Conservation (phyloP, 2,329 filamentous ascomycete genomes). For the Pseudonectria foliicola region DNA sequence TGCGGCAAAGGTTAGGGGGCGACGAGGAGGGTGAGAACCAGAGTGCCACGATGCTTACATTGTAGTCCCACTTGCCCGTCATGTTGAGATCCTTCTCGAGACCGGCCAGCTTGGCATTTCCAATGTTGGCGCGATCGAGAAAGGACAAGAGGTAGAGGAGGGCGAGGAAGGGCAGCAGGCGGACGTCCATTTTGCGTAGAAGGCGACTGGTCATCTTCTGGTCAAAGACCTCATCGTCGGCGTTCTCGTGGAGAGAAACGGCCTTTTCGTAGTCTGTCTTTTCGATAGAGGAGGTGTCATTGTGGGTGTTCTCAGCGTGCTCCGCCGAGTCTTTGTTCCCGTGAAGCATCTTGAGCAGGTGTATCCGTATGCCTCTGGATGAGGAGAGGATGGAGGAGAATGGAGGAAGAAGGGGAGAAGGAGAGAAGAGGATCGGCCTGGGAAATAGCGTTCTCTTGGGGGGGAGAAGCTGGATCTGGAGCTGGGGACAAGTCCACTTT, state of each 20-base stretch:
- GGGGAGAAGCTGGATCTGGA: not conserved
- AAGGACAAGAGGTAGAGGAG: conserved; percentile 52
- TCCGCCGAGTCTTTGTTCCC: conserved; percentile 1
- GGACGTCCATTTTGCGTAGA: conserved; percentile 45
- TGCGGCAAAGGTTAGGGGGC: conserved; percentile 2
- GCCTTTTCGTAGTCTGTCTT: conserved; percentile 22
- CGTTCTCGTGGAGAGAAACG: conserved; percentile 18
- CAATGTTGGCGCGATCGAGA: conserved; percentile 31
- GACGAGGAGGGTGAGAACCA: not conserved
- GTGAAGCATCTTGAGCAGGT: conserved; percentile 13
- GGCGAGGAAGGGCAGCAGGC: conserved; percentile 52
- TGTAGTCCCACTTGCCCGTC: conserved; percentile 28
- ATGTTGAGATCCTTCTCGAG: conserved; percentile 31
- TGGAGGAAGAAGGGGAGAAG: too few relatives aligned
- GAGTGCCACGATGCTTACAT: conserved; percentile 15
- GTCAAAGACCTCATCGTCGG: conserved; percentile 22
- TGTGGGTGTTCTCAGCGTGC: conserved; percentile 5
- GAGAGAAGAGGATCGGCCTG: not conserved
- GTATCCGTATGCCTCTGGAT: too few relatives aligned
- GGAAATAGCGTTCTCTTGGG: not conserved
- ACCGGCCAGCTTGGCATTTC: conserved; percentile 54
- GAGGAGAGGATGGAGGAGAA: too few relatives aligned
- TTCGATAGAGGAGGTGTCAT: conserved; percentile 20
- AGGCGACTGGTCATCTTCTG: conserved; percentile 39
- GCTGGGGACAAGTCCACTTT: not conserved